Evolutionary conservation across 1,284 basidiomycete species (phyloP), one percentile per base, ranked within the genome.

Genomic region (Sporisorium iseilematis-ciliati): DNA sequence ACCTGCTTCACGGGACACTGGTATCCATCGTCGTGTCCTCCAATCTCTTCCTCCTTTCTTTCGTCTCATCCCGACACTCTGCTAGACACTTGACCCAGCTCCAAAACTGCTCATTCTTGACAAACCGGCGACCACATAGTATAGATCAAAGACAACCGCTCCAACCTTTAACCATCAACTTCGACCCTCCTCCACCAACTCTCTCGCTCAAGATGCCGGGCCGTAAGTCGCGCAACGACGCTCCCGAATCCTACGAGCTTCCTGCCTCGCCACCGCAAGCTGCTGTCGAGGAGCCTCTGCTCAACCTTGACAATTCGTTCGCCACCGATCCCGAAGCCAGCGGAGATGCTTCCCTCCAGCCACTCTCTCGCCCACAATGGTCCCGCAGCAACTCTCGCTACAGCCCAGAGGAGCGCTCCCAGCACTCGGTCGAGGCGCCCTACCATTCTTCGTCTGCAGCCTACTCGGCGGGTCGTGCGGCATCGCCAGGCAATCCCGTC

Each of bases 211-310:
- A n/a, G 8, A 69, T 69, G 66, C 40, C 56, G 2, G 57, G 52
- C 11, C 66, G 57, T 21, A 42, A 60, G 42, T 38, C 51, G 29
- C 49, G 45, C 48, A 45, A 14, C 8, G n/a, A 33, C 18, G 45
- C 57, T 6, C 29, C 52, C 31, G 61, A 69, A 14, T 53, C 68
- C 0, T 65, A 70, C 29, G 62, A 65, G 40, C 60, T 69, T 21
- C 68, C 68, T 2, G 42, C 57, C n/a, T 65, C 68, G 12, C 68
- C 62, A 21, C 57, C 52, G 10, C 35, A 38, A 7, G 61, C 54
- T 2, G 50, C 61, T 8, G 54, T 65, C 38, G 49, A 70, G 18
- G 42, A 65, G 40, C 68, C 68, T 29, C 40, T 70, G 26, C 68
- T 70, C 49, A 54, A 50, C 18, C 23, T 23, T 16, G 45, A 61